A percentile compares a stretch with the other conserved stretches of the same genome.
Conservation (phyloP, 768 basidiomycete genomes). For the Amanita polypyramis region DNA sequence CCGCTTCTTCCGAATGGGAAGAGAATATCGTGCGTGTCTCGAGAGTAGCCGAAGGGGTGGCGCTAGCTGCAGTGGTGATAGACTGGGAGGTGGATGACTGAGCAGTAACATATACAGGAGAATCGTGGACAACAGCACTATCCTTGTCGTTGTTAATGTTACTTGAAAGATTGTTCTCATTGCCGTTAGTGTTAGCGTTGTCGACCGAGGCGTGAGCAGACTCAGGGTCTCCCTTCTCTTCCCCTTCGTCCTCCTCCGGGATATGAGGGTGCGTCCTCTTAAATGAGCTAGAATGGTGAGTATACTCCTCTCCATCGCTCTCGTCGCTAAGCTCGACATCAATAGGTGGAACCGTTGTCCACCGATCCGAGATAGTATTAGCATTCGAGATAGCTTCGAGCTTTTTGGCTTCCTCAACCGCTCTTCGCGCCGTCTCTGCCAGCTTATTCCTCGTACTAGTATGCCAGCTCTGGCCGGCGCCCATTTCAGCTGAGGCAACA, state of each 20-base stretch:
- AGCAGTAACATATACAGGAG: background rate
- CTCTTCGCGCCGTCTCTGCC: slow-evolving; percentile 58
- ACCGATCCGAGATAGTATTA: slow-evolving; percentile 15
- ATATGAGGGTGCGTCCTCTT: slow-evolving; percentile 49
- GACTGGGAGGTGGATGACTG: background rate
- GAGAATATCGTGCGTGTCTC: background rate
- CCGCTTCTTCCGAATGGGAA: background rate
- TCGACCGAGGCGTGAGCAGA: slow-evolving; percentile 7
- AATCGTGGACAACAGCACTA: too few relatives aligned
- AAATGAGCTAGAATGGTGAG: slow-evolving; percentile 24
- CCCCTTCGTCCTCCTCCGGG: slow-evolving; percentile 61
- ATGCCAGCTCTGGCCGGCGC: slow-evolving; percentile 38
- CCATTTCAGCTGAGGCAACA: slow-evolving; percentile 4
- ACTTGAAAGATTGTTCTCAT: too few relatives aligned
- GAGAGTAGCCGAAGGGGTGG: background rate
- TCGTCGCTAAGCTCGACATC: slow-evolving; percentile 72
- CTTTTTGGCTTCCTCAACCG: slow-evolving; percentile 46
- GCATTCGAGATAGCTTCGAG: slow-evolving; percentile 29
- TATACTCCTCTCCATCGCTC: slow-evolving; percentile 51
- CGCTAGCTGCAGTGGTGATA: background rate
- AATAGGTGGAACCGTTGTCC: slow-evolving; percentile 46
- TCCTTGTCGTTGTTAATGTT: background rate
- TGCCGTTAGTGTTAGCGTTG: background rate
- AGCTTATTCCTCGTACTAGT: slow-evolving; percentile 54
- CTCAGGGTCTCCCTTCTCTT: slow-evolving; percentile 19